These are phyloP conservation scores for Salix dunnii DNA, from an alignment of 345 rosid species.

Conservation along the genomic window DNA sequence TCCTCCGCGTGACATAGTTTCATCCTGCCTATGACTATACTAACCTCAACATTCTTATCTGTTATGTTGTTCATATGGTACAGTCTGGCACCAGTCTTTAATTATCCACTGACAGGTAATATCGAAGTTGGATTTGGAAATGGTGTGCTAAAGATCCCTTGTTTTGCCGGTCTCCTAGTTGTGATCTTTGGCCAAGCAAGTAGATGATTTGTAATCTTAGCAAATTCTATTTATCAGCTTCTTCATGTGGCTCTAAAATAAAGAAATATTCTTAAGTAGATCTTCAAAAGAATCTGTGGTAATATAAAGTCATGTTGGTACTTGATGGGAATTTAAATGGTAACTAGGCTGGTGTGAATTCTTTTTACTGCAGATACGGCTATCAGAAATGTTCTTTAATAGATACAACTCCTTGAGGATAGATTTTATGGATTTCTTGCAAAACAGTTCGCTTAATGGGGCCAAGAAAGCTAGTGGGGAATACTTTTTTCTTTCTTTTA, in stretches of 20 bases:
- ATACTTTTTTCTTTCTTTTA: neutral
- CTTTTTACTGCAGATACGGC: neutral
- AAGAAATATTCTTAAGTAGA: constrained; percentile 15
- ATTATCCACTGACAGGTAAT: neutral
- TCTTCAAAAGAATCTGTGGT: constrained; percentile 10
- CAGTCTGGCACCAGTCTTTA: neutral
- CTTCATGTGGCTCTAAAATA: constrained; percentile 18
- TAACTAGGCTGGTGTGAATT: neutral
- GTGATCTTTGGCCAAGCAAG: constrained; percentile 5
- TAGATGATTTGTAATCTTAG: constrained; percentile 15
- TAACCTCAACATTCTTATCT: neutral
- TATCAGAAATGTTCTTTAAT: neutral
- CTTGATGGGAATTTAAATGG: neutral
- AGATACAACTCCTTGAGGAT: neutral
- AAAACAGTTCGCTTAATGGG: neutral
- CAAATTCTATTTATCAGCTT: constrained; percentile 7
- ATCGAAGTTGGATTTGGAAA: neutral
- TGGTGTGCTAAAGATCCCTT: constrained; percentile 8
- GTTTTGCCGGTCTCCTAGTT: constrained; percentile 1
- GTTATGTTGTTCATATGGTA: no score
- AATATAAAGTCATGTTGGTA: constrained; percentile 3
- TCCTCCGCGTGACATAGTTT: neutral
- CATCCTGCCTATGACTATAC: constrained; percentile 1
- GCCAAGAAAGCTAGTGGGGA: constrained; percentile 11
- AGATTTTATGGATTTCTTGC: neutral